Conservation (phyloP, 176 grass and related monocot genomes). For the Zoysia pacifica region DNA sequence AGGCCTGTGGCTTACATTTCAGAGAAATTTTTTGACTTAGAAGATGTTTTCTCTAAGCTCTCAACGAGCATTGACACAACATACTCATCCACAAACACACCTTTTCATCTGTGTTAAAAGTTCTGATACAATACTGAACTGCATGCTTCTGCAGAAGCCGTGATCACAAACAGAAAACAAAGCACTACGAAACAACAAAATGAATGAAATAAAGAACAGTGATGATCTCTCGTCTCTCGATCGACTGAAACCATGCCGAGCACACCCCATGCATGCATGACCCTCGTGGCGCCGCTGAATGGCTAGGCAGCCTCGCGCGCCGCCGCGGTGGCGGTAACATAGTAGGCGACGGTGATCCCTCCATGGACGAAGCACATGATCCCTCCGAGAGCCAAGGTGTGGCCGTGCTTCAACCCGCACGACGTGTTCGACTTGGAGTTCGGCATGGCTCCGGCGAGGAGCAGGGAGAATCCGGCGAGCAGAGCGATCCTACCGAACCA, state of each 20-base stretch:
- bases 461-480: constrained; percentile 66
- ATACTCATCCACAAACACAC: constrained; percentile 13
- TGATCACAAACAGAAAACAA: constrained; percentile 31
- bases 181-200: neutral
- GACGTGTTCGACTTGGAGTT: constrained; percentile 63
- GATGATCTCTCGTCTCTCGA: neutral
- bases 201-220: constrained; percentile 36
- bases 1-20: too few species aligned
- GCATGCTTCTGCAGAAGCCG: constrained; percentile 10
- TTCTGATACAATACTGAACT: neutral
- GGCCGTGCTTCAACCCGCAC: constrained; percentile 66
- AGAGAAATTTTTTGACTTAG: too few species aligned
- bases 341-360: constrained; percentile 68
- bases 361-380: constrained; percentile 87
- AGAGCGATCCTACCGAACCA: constrained; percentile 56
- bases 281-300: constrained; percentile 14
- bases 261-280: neutral
- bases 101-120: neutral
- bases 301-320: constrained; percentile 30
- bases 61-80: neutral
- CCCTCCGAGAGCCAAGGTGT: constrained; percentile 70
- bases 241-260: neutral
- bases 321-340: constrained; percentile 51
- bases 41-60: too few species aligned
- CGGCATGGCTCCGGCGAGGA: constrained; percentile 73